These are phyloP conservation scores for Talaromyces sp. DNA, from an alignment of 2,329 filamentous ascomycete species.

Conservation along the genomic window DNA sequence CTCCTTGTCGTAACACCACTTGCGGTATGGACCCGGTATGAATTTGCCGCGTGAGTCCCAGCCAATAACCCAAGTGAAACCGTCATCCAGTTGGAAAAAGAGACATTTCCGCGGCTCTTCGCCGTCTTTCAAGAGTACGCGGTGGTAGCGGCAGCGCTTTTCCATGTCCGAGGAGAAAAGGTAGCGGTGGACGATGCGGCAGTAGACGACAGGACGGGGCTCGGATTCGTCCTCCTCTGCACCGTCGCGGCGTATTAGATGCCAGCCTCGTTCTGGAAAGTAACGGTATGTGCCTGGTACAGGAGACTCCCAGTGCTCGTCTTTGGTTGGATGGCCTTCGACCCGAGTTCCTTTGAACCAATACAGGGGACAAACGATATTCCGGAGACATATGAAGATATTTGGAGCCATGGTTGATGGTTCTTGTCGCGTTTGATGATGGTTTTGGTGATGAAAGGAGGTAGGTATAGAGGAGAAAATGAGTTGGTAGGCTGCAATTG, in stretches of 20 bases:
- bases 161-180: conserved; percentile 47
- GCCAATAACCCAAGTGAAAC: conserved; percentile 46
- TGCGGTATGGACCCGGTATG: conserved; percentile 47
- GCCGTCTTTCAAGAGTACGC: conserved; percentile 34
- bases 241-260: conserved; percentile 41
- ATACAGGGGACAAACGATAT: conserved; percentile 45
- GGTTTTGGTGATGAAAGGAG: background rate
- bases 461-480: background rate
- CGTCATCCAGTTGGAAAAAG: conserved; percentile 49
- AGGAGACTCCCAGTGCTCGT: conserved; percentile 47
- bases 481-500: background rate
- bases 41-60: conserved; percentile 48
- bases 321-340: conserved; percentile 36
- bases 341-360: conserved; percentile 43
- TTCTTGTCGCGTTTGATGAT: background rate
- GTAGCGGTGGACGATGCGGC: conserved; percentile 46
- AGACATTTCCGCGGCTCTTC: conserved; percentile 36
- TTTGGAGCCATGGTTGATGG: conserved; percentile 45
- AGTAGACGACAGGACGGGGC: conserved; percentile 41
- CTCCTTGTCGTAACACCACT: conserved; percentile 44
- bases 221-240: conserved; percentile 23
- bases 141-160: conserved; percentile 41
- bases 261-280: conserved; percentile 48
- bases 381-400: conserved; percentile 47
- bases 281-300: conserved; percentile 48